phyloP scores from a whole-genome alignment of 225 moss, liverwort and hornwort genomes.

The Pseudisothecium myosuroides region DNA sequence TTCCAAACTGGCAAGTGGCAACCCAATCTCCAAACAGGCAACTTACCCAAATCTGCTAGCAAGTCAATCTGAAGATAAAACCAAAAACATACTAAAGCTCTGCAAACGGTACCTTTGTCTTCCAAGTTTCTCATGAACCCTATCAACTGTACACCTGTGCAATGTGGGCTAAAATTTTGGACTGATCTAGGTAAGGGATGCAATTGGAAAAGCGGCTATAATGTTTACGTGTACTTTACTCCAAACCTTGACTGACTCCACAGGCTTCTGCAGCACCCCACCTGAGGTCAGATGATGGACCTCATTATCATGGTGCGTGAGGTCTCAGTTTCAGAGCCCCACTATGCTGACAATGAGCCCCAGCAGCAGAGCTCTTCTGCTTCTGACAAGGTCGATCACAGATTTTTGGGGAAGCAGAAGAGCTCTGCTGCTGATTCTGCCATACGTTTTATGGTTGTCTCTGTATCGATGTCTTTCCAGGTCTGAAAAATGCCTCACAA shows the following conservation, averaged over 20 bases:
- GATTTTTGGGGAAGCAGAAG: neutral
- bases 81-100: neutral
- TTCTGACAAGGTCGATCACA: neutral
- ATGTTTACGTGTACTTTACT: neutral
- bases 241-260: neutral
- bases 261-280: slow-evolving; percentile 13
- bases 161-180: neutral
- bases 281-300: neutral
- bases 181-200: no score
- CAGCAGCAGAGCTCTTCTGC: neutral
- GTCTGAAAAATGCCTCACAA: neutral
- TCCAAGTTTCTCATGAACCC: neutral
- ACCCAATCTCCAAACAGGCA: neutral
- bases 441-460: neutral
- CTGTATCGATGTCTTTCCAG: neutral
- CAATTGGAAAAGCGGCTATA: neutral
- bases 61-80: neutral
- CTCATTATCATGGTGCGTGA: neutral
- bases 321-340: neutral
- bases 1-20: neutral
- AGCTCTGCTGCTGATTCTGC: neutral
- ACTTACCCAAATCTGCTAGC: neutral
- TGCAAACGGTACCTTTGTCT: neutral
- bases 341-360: neutral
- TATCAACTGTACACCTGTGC: neutral